Conservation (phyloP, 805 yeast genomes). For the Lipomyces yamanashiensis region DNA sequence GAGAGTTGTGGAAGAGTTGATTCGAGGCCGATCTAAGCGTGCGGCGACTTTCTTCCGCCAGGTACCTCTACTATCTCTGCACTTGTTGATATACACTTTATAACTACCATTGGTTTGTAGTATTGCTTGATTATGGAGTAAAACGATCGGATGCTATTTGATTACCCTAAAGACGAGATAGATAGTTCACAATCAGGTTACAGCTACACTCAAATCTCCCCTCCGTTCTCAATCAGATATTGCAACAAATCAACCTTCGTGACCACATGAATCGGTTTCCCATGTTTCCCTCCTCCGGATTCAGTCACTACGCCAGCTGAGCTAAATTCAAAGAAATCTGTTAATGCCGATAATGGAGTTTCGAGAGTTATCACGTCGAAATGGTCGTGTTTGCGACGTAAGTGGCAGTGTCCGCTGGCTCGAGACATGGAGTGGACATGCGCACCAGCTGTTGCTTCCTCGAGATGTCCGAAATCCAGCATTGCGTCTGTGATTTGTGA, state of each 20-base stretch:
- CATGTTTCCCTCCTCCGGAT: constrained; percentile 48
- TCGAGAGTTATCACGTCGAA: constrained; percentile 68
- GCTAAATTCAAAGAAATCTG: constrained; percentile 80
- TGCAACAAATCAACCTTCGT: constrained; percentile 84
- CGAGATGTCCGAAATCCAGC: constrained; percentile 74
- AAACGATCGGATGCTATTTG: background rate
- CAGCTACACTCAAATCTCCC: constrained; percentile 10
- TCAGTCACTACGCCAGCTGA: constrained; percentile 85
- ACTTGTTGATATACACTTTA: too few relatives aligned
- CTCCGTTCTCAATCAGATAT: constrained; percentile 43
- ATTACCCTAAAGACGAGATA: background rate
- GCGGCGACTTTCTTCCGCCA: too few relatives aligned
- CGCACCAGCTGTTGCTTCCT: constrained; percentile 65
- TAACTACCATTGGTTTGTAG: background rate
- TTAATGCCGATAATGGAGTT: constrained; percentile 69
- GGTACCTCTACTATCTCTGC: too few relatives aligned
- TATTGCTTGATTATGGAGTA: too few relatives aligned
- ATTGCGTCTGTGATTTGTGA: constrained; percentile 63
- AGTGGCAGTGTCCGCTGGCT: constrained; percentile 8
- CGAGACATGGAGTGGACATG: constrained; percentile 39
- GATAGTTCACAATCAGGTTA: background rate
- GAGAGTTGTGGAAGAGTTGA: too few relatives aligned
- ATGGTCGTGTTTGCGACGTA: constrained; percentile 43
- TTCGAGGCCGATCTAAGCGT: too few relatives aligned
- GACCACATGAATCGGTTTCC: constrained; percentile 79